Evolutionary conservation across 1,284 basidiomycete genomes (phyloP), one percentile per base, ranked within the genome.

Genomic region (Moniliophthora roreri): DNA sequence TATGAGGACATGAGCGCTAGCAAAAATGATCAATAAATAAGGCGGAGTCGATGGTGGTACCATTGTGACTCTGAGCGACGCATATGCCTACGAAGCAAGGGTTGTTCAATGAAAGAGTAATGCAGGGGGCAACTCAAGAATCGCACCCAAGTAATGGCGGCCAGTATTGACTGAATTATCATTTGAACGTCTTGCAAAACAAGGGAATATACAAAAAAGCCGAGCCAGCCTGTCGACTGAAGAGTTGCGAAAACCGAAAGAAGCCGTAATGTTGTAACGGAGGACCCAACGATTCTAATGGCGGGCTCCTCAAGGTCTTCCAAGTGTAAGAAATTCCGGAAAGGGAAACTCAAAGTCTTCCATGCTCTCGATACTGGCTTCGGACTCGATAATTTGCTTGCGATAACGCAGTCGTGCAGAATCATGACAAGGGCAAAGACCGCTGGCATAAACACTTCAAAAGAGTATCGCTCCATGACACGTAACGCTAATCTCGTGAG

Each of bases 21-120:
- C 76, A 58, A 82, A 80, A 2, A 72, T 52, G 38, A 82, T 69
- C 9, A 80, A 68, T 15, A 79, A 61, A 61, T 81, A 83, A 21
- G 82, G 82, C 1, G 81, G 75, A 0, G 80, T 84, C 51, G 61
- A 61, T 2, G 75, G 75, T 5, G 77, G 74, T 58, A 65, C 75
- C 37, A 72, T 57, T 34, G 71, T 54, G 49, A 75, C 57, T 51
- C 70, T 69, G 50, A 77, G 60, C 26, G 71, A 63, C 37, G 75
- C 73, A 60, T 79, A 81, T 20, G 64, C 63, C 82, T 84, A 50
- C 38, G 15, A 50, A 47, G 44, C 50, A 24, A 42, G 45, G 54
- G 46, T 26, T 42, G 42, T 50, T 35, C 40, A 52, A 15, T 35
- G 58, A 9, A 35, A n/a, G 52, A 15, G 2, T 10, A 11, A 23